Base-by-base conservation (phyloP, 2,329 filamentous ascomycete genomes). In the Aspergillus floridensis region DNA sequence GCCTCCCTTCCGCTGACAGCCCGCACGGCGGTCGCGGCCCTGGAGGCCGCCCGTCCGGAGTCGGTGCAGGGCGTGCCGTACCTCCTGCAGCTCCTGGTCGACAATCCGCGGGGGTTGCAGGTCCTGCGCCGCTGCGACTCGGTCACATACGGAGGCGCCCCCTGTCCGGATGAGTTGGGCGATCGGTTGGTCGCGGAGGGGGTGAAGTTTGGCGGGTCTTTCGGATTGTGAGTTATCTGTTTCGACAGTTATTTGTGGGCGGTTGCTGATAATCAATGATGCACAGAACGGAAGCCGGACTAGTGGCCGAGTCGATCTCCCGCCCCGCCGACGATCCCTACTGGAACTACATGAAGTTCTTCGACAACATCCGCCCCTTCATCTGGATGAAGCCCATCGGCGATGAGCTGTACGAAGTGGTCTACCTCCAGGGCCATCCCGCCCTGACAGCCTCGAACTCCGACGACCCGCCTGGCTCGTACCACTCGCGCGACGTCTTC, bases 271-370 rank as follows among this genome's bases (percentile, higher is more conserved):
- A 19, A 26, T 52, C 65, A 47, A 69, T 64, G 47, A 65, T 41
- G n/a, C 0, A 3, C 44, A 79, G 77, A 55, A 79, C 78, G 7
- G 78, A 80, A 61, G 75, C 77, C 12, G 79, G 78, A 3, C 71
- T 78, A 5, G 71, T 78, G 2, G 76, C 76, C 12, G 77, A 79
- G 56, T 79, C 77, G 1, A 73, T 79, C 41, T 66, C 71, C 5
- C 74, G 77, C 10, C 72, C 74, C 2, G 68, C 67, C 3, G 70
- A 63, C 2, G 76, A 79, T 49, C 72, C 75, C 14, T 68, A 72
- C n/a, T 80, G 78, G 78, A 73, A 77, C 31, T 80, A 79, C 59
- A 59, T 80, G 51, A 67, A 70, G 14, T 75, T 76, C 19, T 79
- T 76, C 46, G 71, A 72, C 16, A 74, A 73, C 50, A 65, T 79